Conservation (phyloP, 1,139 yeast species). For the Meyerozyma carpophila region DNA sequence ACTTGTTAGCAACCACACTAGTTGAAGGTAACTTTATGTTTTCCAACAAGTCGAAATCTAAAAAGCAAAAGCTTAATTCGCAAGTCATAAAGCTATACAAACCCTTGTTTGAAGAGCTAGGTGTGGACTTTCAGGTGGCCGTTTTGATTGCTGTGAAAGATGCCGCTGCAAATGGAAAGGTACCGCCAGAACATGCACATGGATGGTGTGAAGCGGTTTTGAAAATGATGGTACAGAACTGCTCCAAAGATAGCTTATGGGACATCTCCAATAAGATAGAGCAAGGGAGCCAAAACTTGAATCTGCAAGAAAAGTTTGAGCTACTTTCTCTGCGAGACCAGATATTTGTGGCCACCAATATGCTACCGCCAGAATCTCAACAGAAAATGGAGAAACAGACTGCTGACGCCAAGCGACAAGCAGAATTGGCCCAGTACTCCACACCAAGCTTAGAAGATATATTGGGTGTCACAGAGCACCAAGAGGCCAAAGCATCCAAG, state of each 20-base stretch:
- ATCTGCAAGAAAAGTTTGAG: slow-evolving; percentile 3
- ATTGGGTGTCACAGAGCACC: slow-evolving; percentile 6
- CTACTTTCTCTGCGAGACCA: slow-evolving; percentile 10
- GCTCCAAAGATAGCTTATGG: not conserved
- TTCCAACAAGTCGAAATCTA: slow-evolving; percentile 10
- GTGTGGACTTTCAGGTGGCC: slow-evolving; percentile 12
- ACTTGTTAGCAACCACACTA: not conserved
- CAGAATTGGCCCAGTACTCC: slow-evolving; percentile 3
- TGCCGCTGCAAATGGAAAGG: not conserved
- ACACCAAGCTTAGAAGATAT: slow-evolving; percentile 23
- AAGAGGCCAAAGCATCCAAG: not conserved
- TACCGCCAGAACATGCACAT: not conserved
- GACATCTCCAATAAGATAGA: not conserved
- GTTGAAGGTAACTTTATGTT: not conserved
- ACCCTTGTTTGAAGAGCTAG: slow-evolving; percentile 20
- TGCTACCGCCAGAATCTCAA: not conserved
- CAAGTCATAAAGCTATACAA: slow-evolving; percentile 25
- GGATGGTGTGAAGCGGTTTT: not conserved
- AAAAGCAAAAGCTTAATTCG: slow-evolving; percentile 20
- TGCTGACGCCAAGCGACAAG: not conserved
- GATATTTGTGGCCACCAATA: not conserved
- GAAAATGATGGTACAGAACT: not conserved
- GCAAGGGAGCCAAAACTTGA: not conserved
- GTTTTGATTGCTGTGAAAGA: not conserved
- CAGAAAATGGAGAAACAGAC: not conserved